phyloP scores from a whole-genome alignment of 345 rosid genomes.

The Rhodamnia argentea region DNA sequence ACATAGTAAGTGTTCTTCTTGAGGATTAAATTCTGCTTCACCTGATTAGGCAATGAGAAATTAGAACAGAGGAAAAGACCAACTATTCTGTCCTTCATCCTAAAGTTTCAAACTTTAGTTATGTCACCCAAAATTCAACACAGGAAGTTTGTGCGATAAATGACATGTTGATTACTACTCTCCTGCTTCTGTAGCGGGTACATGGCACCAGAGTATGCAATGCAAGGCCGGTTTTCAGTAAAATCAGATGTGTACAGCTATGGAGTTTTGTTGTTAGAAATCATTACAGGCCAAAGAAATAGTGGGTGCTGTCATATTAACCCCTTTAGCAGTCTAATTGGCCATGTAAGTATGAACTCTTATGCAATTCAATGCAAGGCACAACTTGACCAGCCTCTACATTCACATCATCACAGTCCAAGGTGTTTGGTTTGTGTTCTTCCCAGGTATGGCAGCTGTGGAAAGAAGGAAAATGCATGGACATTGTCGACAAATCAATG shows the following conservation, averaged over 20 bases:
- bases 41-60: neutral
- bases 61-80: neutral
- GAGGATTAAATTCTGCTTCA: neutral
- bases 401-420: neutral
- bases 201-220: neutral
- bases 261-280: neutral
- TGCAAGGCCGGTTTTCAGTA: neutral
- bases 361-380: neutral
- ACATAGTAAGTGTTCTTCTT: conserved; percentile 2
- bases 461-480: neutral
- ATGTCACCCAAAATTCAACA: neutral
- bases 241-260: neutral
- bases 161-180: neutral
- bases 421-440: neutral
- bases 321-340: neutral
- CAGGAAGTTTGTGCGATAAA: neutral
- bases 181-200: neutral
- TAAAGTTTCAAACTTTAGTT: neutral
- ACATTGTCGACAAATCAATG: neutral
- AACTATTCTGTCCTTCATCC: neutral
- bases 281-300: neutral
- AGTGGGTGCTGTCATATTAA: neutral
- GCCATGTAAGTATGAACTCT: neutral
- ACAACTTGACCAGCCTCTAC: neutral
- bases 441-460: conserved; percentile 3